These are phyloP conservation scores for Flammula alnicola DNA, from an alignment of 1,284 basidiomycete species.

Conservation along the genomic window DNA sequence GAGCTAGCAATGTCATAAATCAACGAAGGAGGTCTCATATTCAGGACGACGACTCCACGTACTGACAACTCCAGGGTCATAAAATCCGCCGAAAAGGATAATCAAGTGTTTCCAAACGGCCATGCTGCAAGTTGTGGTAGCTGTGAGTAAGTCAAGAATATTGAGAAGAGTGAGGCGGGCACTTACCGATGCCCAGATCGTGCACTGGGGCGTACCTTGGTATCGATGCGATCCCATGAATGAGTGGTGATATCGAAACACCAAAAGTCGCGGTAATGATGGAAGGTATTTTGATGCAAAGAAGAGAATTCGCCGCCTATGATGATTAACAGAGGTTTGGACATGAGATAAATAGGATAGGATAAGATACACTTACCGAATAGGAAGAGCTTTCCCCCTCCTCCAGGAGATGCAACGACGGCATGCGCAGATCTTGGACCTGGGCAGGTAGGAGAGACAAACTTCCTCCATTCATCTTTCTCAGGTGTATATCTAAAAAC, in stretches of 20 bases:
- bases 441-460: slow-evolving; percentile 81
- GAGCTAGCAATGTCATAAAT: slow-evolving; percentile 50
- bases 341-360: background rate
- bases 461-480: slow-evolving; percentile 89
- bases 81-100: slow-evolving; percentile 88
- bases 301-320: slow-evolving; percentile 87
- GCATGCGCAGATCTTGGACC: slow-evolving; percentile 87
- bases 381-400: slow-evolving; percentile 84
- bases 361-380: slow-evolving; percentile 58
- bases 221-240: slow-evolving; percentile 88
- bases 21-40: background rate
- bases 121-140: slow-evolving; percentile 61
- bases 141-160: background rate
- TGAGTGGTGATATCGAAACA: slow-evolving; percentile 77
- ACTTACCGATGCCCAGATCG: slow-evolving; percentile 82
- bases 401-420: slow-evolving; percentile 70
- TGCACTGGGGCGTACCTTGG: slow-evolving; percentile 81
- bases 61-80: slow-evolving; percentile 83
- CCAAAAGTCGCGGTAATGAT: slow-evolving; percentile 92
- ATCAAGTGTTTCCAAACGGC: slow-evolving; percentile 89
- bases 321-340: background rate
- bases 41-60: slow-evolving; percentile 5
- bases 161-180: background rate
- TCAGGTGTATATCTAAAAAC: slow-evolving; percentile 83
- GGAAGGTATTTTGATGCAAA: slow-evolving; percentile 85